A percentile compares a stretch with the other conserved stretches of the same genome.
Conservation (phyloP, 78 protist species). For the Chrysochromulina parva region DNA sequence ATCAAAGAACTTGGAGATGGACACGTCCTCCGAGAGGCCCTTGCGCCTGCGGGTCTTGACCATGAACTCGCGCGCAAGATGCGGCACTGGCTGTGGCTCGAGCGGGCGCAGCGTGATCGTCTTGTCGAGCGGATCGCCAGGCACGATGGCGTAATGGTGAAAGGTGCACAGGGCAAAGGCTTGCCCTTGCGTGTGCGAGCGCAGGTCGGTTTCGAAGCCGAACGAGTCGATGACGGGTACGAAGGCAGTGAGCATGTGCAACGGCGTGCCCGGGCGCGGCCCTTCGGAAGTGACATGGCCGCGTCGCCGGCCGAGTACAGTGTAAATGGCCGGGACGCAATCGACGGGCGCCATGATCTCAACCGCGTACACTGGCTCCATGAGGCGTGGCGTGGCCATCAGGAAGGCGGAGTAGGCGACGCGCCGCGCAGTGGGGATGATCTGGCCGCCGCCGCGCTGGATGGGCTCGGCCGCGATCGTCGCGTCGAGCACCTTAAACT, state of each 20-base stretch:
- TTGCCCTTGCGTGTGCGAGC: slow-evolving; percentile 86
- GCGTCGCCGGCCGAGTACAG: slow-evolving; percentile 59
- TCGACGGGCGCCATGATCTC: slow-evolving; percentile 92
- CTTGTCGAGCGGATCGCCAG: slow-evolving; percentile 98
- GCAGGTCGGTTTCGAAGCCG: slow-evolving; percentile 98
- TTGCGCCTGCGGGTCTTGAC: slow-evolving; percentile 98
- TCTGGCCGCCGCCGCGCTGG: slow-evolving; percentile 78
- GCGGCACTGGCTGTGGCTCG: slow-evolving; percentile 61
- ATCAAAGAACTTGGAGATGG: slow-evolving; percentile 74
- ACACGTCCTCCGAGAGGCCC: slow-evolving; percentile 77
- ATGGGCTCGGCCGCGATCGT: slow-evolving; percentile 64
- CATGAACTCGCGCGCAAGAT: slow-evolving; percentile 98
- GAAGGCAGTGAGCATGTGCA: slow-evolving; percentile 73
- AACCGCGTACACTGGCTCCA: slow-evolving; percentile 89
- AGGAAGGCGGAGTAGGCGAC: slow-evolving; percentile 86
- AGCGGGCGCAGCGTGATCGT: slow-evolving; percentile 71
- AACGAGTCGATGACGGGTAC: slow-evolving; percentile 97
- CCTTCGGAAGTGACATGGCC: slow-evolving; percentile 48
- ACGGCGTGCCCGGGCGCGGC: slow-evolving; percentile 95
- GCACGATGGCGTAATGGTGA: slow-evolving; percentile 88
- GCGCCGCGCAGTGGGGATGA: slow-evolving; percentile 83
- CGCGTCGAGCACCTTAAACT: slow-evolving; percentile 77
- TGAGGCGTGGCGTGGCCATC: slow-evolving; percentile 93
- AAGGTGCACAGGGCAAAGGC: slow-evolving; percentile 88
- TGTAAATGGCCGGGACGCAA: slow-evolving; percentile 85